A percentile compares a stretch with the other conserved stretches of the same genome.
Conservation (phyloP, 345 rosid species). For the Eucalyptus marginata region DNA sequence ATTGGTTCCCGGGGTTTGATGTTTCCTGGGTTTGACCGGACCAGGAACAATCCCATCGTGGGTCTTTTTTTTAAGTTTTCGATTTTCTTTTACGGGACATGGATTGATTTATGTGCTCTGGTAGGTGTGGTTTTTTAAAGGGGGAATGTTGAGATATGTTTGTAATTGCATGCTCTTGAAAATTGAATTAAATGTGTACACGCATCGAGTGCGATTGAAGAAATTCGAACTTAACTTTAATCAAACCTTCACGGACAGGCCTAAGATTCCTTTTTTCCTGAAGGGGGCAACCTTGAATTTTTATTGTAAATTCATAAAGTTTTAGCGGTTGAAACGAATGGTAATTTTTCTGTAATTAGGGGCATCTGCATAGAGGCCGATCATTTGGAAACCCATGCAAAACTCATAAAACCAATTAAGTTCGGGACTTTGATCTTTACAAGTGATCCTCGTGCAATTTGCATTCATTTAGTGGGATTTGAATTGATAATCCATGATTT, state of each 20-base stretch:
- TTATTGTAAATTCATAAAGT: neutral
- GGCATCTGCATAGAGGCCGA: neutral
- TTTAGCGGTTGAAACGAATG: neutral
- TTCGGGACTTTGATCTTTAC: rapidly evolving
- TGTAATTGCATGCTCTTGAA: neutral
- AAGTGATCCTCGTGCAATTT: neutral
- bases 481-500: neutral
- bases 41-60: slow-evolving; percentile 30
- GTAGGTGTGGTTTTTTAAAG: neutral
- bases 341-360: neutral
- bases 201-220: neutral
- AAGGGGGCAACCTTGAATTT: neutral
- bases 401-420: neutral
- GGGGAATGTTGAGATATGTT: neutral
- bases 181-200: neutral
- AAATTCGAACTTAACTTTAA: neutral
- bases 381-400: neutral
- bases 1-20: neutral
- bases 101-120: neutral
- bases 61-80: neutral
- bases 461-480: neutral
- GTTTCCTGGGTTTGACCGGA: neutral
- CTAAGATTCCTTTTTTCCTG: neutral
- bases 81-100: neutral
- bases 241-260: neutral